Base-by-base conservation (phyloP, 2,329 filamentous ascomycete species). In the Fusarium xyrophilum region DNA sequence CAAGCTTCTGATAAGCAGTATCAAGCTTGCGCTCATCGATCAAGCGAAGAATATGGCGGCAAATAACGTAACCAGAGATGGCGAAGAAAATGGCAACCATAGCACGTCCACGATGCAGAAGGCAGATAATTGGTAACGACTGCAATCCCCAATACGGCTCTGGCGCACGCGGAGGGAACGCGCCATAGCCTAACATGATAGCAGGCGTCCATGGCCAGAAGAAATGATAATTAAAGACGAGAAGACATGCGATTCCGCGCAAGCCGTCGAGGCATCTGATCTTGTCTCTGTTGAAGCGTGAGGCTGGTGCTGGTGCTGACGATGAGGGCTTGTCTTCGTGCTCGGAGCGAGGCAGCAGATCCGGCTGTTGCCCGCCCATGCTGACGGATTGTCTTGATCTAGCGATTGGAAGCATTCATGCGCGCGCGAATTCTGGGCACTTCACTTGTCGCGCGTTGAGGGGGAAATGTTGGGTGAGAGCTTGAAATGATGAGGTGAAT, bases 61-160 rank as follows among this genome's bases (percentile, higher is more conserved):
- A 80, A 35, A 81, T 73, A 28, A 81, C 79, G 51, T 81, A 81
- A n/a, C 79, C 79, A 0, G 79, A 81, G 30, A 81, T 80, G 68
- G 78, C 79, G 51, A 82, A 82, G 73, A 82, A 82, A 39, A 82
- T 79, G 54, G 79, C 78, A 8, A 81, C 79, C 79, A 81, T 81
- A 14, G 79, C 75, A 8, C 78, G 75, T 6, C 80, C 80, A 39
- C 79, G 77, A 55, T 81, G 78, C 63, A 80, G 48, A 6, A 81
- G 76, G 47, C 79, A 80, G 32, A 81, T 46, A 56, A 81, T 80
- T n/a, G 80, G 80, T 47, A 81, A 56, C 10, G 77, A 76, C 7
- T 72, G 65, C 74, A 72, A 76, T 19, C 70, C 70, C 39, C 59
- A 69, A 67, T 79, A 76, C 1, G 78, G 77, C 64, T 79, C 77